Percentiles rank a stretch among this genome's conserved stretches.
phyloP scores from a whole-genome alignment of 2,329 filamentous ascomycete genomes.

The Fusarium drepaniforme region DNA sequence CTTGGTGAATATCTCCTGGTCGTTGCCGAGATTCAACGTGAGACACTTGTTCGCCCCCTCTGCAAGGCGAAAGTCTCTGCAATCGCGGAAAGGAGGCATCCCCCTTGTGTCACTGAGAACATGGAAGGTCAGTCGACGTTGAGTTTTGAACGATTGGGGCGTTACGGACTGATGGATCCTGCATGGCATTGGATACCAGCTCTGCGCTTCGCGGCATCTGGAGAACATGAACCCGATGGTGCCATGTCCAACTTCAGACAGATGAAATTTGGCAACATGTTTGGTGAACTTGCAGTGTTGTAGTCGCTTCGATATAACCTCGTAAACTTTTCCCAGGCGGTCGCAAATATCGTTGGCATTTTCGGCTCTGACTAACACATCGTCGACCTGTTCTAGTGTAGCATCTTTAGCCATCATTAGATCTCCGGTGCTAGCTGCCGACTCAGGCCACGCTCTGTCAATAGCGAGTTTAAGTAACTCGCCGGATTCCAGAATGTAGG shows the following conservation, averaged over 20 bases:
- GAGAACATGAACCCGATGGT: background rate
- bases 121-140: background rate
- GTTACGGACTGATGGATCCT: background rate
- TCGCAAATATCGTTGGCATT: background rate
- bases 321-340: background rate
- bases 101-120: background rate
- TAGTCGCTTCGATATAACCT: background rate
- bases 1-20: too few relatives aligned
- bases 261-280: background rate
- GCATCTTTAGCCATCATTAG: background rate
- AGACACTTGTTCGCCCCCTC: too few relatives aligned
- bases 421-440: background rate
- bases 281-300: accelerated
- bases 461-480: background rate
- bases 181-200: background rate
- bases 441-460: background rate
- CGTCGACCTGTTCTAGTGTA: background rate
- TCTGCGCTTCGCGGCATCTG: background rate
- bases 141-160: background rate
- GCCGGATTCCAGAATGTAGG: background rate
- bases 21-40: too few relatives aligned
- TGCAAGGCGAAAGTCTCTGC: too few relatives aligned
- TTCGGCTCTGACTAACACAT: accelerated
- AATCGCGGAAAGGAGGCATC: too few relatives aligned
- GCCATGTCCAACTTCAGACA: background rate